Base-by-base conservation (phyloP, 495 filamentous ascomycete species). In the Durotheca rogersii region DNA sequence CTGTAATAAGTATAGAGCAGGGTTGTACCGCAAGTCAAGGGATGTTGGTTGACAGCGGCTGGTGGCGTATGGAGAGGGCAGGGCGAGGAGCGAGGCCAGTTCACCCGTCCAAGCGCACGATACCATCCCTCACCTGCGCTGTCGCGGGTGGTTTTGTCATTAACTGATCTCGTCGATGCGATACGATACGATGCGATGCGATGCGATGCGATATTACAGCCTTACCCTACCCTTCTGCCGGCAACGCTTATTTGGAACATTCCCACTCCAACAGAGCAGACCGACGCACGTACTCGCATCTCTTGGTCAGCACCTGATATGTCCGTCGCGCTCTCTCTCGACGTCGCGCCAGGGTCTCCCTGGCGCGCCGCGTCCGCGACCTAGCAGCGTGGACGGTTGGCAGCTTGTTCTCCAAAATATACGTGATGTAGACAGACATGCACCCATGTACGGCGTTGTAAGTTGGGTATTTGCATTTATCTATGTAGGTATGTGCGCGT, bases 211-310 rank as follows among this genome's bases (percentile, higher is more conserved):
- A n/a, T 4, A 27, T 27, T 4, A 27, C 23, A 27, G 23, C 23
- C 23, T 27, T 27, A 27, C 23, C 23, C 9, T 27, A 45, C 34
- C 30, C 20, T 16, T 29, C 27, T 44, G 19, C 17, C 34, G 27
- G 29, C 34, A 21, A 49, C 30, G 17, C 14, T 45, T 45, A 18
- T 18, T 47, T 9, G 4, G 9, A 4, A 27, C 4, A 27, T 23
- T 29, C 12, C 32, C 14, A 36, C 12, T 27, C 33, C 29, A 51
- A 20, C 41, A 35, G 44, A 49, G 49, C n/a, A n/a, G n/a, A n/a
- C n/a, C n/a, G 49, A 53, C 45, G 56, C 56, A 58, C 40, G 56
- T 53, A 58, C 56, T 58, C 56, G 56, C 56, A 58, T 53, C 49
- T 37, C 40, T 40, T 37, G 34, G 21, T 21, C 18, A 20, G 56